A percentile compares a stretch with the other conserved stretches of the same genome.
Conservation (phyloP, 2,329 filamentous ascomycete genomes). For the Ceratocystiopsis sp. region DNA sequence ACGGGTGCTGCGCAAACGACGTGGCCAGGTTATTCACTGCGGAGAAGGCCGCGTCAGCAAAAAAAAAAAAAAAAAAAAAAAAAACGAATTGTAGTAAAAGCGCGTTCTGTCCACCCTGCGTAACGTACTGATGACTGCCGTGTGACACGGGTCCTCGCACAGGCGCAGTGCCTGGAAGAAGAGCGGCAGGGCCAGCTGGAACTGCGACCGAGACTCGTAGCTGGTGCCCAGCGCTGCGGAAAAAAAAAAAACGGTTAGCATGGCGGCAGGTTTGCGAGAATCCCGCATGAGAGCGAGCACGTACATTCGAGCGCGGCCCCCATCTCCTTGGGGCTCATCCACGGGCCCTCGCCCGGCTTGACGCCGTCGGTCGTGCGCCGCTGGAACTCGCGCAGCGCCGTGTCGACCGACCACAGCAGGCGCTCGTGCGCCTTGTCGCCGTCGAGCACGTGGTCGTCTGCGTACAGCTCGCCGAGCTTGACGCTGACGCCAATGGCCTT, state of each 20-base stretch:
- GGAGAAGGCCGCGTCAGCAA: neutral
- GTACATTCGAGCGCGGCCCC: slow-evolving; percentile 57
- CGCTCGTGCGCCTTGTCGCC: slow-evolving; percentile 56
- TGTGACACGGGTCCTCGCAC: slow-evolving; percentile 52
- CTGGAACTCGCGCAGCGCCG: slow-evolving; percentile 55
- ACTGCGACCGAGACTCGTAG: slow-evolving; percentile 57
- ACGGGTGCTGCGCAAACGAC: slow-evolving; percentile 51
- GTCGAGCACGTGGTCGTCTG: slow-evolving; percentile 57
- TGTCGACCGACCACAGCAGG: slow-evolving; percentile 68
- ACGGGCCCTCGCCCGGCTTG: slow-evolving; percentile 52
- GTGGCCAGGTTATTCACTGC: slow-evolving; percentile 66
- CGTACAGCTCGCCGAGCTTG: slow-evolving; percentile 74
- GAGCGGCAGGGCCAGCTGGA: slow-evolving; percentile 69
- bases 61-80: neutral
- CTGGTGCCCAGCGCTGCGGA: slow-evolving; percentile 50
- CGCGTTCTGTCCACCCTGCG: too few relatives aligned
- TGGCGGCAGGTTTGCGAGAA: neutral
- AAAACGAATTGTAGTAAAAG: neutral
- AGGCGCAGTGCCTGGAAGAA: slow-evolving; percentile 71
- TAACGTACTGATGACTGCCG: slow-evolving; percentile 54
- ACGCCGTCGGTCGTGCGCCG: slow-evolving; percentile 49
- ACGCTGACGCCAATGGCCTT: slow-evolving; percentile 61
- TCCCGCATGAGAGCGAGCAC: slow-evolving; percentile 1
- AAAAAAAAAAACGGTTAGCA: neutral
- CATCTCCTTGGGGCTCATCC: slow-evolving; percentile 54